A percentile compares a stretch with the other conserved stretches of the same genome.
These are phyloP conservation scores for Paecilomyces fulvus DNA, from an alignment of 2,329 filamentous ascomycete species.

Conservation along the genomic window DNA sequence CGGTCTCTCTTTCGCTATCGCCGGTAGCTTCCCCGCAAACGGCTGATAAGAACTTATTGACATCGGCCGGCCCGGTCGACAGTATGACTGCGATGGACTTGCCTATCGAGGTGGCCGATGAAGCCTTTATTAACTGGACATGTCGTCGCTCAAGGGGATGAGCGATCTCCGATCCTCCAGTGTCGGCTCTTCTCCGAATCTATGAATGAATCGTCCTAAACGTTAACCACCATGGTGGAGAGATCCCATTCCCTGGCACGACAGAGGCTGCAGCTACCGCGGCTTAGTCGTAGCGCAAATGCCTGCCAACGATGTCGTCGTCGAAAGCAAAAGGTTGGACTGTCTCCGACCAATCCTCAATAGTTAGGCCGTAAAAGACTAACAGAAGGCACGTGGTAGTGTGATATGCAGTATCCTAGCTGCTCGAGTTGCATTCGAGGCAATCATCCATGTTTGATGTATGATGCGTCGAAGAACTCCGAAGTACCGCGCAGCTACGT, in stretches of 20 bases:
- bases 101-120: background rate
- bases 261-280: background rate
- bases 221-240: background rate
- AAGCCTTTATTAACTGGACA: background rate
- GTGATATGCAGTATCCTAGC: slow-evolving; percentile 14
- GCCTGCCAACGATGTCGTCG: slow-evolving; percentile 2
- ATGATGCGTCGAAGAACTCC: slow-evolving; percentile 14
- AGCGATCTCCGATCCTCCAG: background rate
- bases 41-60: background rate
- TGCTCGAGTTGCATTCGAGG: slow-evolving; percentile 15
- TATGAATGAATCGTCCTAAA: background rate
- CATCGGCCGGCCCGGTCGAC: background rate
- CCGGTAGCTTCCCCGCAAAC: background rate
- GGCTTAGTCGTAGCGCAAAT: background rate
- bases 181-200: background rate
- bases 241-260: background rate
- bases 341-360: background rate
- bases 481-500: slow-evolving; percentile 18
- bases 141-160: background rate
- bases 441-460: slow-evolving; percentile 13
- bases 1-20: background rate
- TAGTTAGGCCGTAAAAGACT: background rate
- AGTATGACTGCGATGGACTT: background rate
- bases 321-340: slow-evolving; percentile 4
- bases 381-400: slow-evolving; percentile 6